Conservation (phyloP, 2,329 filamentous ascomycete species). For the Penicillium sp. region DNA sequence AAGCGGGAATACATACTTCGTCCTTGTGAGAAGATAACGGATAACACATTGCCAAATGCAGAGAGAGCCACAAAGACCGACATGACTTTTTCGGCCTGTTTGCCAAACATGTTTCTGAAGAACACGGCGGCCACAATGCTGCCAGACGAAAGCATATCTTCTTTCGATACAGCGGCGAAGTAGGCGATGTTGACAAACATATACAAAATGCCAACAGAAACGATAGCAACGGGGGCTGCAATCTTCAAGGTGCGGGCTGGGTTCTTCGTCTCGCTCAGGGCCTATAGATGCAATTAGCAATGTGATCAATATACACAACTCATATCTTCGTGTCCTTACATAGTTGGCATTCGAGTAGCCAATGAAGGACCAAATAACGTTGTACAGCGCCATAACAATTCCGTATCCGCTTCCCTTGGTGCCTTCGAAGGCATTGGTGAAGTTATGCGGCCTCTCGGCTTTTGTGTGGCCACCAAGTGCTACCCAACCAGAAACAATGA, state of each 20-base stretch:
- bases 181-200: slow-evolving; percentile 60
- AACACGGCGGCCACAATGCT: slow-evolving; percentile 58
- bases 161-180: slow-evolving; percentile 58
- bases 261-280: slow-evolving; percentile 57
- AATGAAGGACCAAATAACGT: slow-evolving; percentile 61
- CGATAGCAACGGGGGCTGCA: slow-evolving; percentile 56
- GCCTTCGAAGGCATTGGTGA: slow-evolving; percentile 41
- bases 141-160: slow-evolving; percentile 55
- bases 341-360: slow-evolving; percentile 66
- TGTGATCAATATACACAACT: neutral
- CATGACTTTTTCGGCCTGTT: slow-evolving; percentile 55
- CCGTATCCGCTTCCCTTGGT: slow-evolving; percentile 43
- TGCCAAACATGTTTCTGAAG: slow-evolving; percentile 62
- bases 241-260: slow-evolving; percentile 59
- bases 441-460: slow-evolving; percentile 39
- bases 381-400: slow-evolving; percentile 61
- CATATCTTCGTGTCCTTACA: slow-evolving; percentile 35
- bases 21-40: slow-evolving; percentile 53
- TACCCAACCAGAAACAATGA: slow-evolving; percentile 47
- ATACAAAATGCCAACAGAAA: slow-evolving; percentile 56
- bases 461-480: slow-evolving; percentile 42
- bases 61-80: slow-evolving; percentile 62
- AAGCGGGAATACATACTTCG: slow-evolving; percentile 32
- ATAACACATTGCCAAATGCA: slow-evolving; percentile 62
- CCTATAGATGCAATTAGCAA: slow-evolving; percentile 27